A percentile compares a stretch with the other conserved stretches of the same genome.
Evolutionary conservation across 495 filamentous ascomycete species (phyloP).

Genomic region (Aspergillus sclerotiicarbonarius): DNA sequence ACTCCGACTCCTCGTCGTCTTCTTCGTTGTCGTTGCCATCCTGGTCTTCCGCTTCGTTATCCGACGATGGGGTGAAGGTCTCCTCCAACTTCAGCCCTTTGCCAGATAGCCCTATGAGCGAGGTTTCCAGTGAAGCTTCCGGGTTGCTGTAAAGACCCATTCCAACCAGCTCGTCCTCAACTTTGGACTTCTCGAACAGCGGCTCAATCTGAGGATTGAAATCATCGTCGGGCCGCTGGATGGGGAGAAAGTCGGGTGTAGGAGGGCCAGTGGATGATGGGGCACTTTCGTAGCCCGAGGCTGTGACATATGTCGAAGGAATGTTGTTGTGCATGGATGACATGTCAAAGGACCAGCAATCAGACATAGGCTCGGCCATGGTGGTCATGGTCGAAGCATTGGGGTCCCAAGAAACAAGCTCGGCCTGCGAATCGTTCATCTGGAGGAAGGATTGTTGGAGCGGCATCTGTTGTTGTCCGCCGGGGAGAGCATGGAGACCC

Average conservation of each 20-base stretch:
- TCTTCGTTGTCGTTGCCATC: constrained; percentile 44
- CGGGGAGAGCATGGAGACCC: constrained; percentile 25
- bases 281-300: constrained; percentile 39
- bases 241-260: constrained; percentile 59
- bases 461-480: constrained; percentile 34
- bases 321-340: constrained; percentile 38
- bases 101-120: constrained; percentile 48
- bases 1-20: constrained; percentile 32
- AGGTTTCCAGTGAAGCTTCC: constrained; percentile 47
- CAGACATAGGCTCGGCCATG: constrained; percentile 27
- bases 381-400: constrained; percentile 18
- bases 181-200: constrained; percentile 31
- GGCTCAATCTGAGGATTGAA: constrained; percentile 1
- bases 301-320: constrained; percentile 30
- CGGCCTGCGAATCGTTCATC: constrained; percentile 44
- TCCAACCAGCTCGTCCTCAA: constrained; percentile 71
- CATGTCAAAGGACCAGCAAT: constrained; percentile 42
- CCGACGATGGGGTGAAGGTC: constrained; percentile 71
- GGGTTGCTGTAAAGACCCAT: constrained; percentile 81
- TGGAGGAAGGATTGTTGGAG: constrained; percentile 39
- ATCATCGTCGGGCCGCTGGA: constrained; percentile 42
- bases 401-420: constrained; percentile 33
- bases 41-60: constrained; percentile 48
- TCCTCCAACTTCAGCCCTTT: constrained; percentile 83
- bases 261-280: constrained; percentile 52